Evolutionary conservation across 2,329 filamentous ascomycete species (phyloP).

Genomic region (Arachnomyces sp.): DNA sequence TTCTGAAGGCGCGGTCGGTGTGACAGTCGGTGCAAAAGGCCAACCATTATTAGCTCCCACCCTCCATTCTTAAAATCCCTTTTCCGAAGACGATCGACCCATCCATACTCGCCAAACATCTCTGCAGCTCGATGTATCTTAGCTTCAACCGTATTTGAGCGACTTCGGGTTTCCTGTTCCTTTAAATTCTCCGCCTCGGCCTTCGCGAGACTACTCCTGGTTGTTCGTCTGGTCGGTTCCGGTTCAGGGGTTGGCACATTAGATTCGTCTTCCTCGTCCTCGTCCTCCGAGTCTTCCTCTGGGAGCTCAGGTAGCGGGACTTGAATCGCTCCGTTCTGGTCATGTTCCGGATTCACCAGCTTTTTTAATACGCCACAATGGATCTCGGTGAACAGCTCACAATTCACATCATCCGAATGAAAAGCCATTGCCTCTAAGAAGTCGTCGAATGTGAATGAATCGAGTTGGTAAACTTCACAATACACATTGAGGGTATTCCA

Average conservation of each 20-base stretch:
- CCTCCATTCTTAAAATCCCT: constrained; percentile 82
- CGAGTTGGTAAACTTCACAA: constrained; percentile 84
- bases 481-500: constrained; percentile 99
- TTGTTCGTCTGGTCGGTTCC: constrained; percentile 64
- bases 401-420: constrained; percentile 54
- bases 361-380: constrained; percentile 88
- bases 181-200: constrained; percentile 64
- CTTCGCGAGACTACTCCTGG: constrained; percentile 78
- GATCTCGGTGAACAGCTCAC: constrained; percentile 80
- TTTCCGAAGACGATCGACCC: constrained; percentile 75
- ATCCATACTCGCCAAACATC: constrained; percentile 65
- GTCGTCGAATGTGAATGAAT: constrained; percentile 97
- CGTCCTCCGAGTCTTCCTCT: constrained; percentile 61
- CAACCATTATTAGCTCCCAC: constrained; percentile 86
- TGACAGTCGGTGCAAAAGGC: constrained; percentile 76
- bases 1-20: constrained; percentile 62
- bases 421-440: constrained; percentile 82
- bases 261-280: constrained; percentile 44
- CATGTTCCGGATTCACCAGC: constrained; percentile 66
- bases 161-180: constrained; percentile 50
- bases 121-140: constrained; percentile 57
- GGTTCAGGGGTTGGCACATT: constrained; percentile 61
- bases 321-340: constrained; percentile 67
- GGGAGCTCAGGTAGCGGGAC: constrained; percentile 70
- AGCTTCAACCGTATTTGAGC: constrained; percentile 24